Conservation (phyloP, 1,139 yeast genomes). For the Entelexis paramagnoliae region DNA sequence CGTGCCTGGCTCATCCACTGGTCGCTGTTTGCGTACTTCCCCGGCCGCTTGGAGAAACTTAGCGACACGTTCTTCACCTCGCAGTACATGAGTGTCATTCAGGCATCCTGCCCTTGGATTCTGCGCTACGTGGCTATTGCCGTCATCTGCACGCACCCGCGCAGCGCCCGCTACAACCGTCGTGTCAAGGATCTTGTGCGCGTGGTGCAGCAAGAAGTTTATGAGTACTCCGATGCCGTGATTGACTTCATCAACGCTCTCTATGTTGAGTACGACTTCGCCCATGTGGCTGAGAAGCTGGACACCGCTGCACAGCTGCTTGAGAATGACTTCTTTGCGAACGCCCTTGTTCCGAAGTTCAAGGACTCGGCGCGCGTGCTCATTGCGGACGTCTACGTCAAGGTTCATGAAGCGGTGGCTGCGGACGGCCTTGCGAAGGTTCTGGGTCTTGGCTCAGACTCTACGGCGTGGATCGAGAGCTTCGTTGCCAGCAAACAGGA, state of each 20-base stretch:
- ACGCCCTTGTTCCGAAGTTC: conserved; percentile 36
- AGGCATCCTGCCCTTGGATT: conserved; percentile 59
- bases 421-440: conserved; percentile 37
- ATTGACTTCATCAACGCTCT: conserved; percentile 45
- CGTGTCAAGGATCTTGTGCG: conserved; percentile 47
- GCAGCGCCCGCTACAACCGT: conserved; percentile 34
- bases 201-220: conserved; percentile 47
- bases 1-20: conserved; percentile 60
- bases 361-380: conserved; percentile 41
- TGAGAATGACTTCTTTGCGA: conserved; percentile 44
- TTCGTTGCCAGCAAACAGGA: conserved; percentile 42
- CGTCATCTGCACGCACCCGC: conserved; percentile 38
- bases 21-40: conserved; percentile 52
- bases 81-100: conserved; percentile 51
- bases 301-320: conserved; percentile 40
- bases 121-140: conserved; percentile 51
- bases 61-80: conserved; percentile 48
- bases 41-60: conserved; percentile 38
- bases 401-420: conserved; percentile 43
- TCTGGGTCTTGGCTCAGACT: conserved; percentile 38
- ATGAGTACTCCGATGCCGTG: conserved; percentile 53
- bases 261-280: conserved; percentile 44
- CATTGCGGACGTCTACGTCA: conserved; percentile 44
- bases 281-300: conserved; percentile 41
- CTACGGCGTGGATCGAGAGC: conserved; percentile 43